A percentile compares a stretch with the other conserved stretches of the same genome.
Conservation (phyloP, 306 rosid genomes). For the Cicer yamashitae region DNA sequence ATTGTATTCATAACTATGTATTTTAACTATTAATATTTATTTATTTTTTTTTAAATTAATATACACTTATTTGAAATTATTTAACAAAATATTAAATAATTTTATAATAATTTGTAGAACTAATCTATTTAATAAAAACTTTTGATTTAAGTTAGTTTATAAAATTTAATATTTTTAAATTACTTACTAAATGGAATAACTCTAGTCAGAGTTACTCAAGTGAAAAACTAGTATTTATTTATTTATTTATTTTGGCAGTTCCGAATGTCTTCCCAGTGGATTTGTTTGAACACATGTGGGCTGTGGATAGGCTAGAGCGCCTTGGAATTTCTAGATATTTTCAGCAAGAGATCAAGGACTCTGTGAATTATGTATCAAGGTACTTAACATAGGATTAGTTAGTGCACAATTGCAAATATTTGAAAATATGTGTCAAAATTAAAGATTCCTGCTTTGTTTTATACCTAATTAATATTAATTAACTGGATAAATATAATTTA, state of each 20-base stretch:
- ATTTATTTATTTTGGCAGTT: constrained; percentile 48
- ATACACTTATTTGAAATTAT: too few relatives aligned
- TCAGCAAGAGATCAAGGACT: constrained; percentile 64
- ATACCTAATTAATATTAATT: neutral
- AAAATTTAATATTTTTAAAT: too few relatives aligned
- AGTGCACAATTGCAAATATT: neutral
- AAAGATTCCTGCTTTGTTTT: constrained; percentile 5
- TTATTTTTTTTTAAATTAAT: too few relatives aligned
- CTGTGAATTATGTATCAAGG: constrained; percentile 67
- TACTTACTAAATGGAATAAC: too few relatives aligned
- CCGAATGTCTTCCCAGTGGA: constrained; percentile 95
- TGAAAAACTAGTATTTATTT: too few relatives aligned
- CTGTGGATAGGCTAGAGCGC: constrained; percentile 77
- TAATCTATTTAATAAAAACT: too few relatives aligned
- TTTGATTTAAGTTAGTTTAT: too few relatives aligned
- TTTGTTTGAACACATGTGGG: constrained; percentile 88
- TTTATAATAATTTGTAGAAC: too few relatives aligned
- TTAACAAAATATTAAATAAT: too few relatives aligned
- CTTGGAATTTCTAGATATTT: constrained; percentile 80
- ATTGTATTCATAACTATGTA: too few relatives aligned
- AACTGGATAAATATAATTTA: constrained; percentile 3
- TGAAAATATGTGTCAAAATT: neutral
- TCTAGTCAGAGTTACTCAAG: too few relatives aligned
- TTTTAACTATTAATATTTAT: too few relatives aligned
- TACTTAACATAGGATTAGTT: constrained; percentile 33